Conservation (phyloP, 2,329 filamentous ascomycete species). For the Sclerotinia sclerotiorum region DNA sequence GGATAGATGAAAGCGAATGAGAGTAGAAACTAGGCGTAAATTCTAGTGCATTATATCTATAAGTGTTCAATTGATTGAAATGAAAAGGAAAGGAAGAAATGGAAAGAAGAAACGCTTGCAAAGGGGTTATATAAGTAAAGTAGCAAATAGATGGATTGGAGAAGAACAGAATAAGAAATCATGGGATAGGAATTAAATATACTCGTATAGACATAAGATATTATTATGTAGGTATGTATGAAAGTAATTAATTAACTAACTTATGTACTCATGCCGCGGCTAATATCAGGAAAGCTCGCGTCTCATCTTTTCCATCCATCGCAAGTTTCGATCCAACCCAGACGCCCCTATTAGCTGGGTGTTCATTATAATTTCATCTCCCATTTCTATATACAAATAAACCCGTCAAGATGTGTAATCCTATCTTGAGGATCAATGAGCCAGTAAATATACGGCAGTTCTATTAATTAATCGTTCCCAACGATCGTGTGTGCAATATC, state of each 20-base stretch:
- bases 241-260: not conserved
- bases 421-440: not conserved
- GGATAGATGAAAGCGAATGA: not conserved
- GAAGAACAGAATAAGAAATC: not conserved
- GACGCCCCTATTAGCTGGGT: not conserved
- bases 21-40: not conserved
- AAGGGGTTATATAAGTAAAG: not conserved
- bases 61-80: not conserved
- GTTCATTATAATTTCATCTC: not conserved
- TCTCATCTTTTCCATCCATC: not conserved
- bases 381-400: not conserved
- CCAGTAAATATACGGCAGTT: not conserved
- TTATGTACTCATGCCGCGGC: not conserved
- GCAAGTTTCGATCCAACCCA: not conserved
- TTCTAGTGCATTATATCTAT: not conserved
- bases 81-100: not conserved
- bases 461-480: not conserved
- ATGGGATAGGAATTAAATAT: too few relatives aligned
- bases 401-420: not conserved
- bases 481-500: not conserved
- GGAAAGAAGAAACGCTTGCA: not conserved
- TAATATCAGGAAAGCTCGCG: not conserved
- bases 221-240: not conserved
- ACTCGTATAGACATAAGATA: not conserved
- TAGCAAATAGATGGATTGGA: not conserved